Base-by-base conservation (phyloP, 192 early-diverging fungal genomes). In the Backusella luteola region DNA sequence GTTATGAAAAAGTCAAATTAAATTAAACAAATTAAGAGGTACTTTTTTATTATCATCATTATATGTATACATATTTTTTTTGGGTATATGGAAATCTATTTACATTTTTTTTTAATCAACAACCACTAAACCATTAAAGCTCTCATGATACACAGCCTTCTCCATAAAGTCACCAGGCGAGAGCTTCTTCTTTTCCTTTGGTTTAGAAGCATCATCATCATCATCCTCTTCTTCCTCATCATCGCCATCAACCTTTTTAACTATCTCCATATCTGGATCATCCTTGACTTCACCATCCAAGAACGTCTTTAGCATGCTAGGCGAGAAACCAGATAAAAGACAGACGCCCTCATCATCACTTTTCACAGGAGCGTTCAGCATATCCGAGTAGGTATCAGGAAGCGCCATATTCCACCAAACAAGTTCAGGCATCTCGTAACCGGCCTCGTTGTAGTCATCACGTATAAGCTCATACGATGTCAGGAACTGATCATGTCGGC, bases 321-420 rank as follows among this genome's bases (percentile, higher is more conserved):
- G 74, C 12, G 84, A 87, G 46, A 81, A 88, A 1, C 87, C 87
- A 73, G 82, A 83, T 1, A 88, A 71, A 39, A 87, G 74, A 34
- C 85, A 80, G 21, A 83, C 71, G 1, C 81, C 82, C 14, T 75
- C 38, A 23, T 79, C 77, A 34, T 59, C 76, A 8, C 69, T 46
- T 12, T 63, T 73, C 0, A 66, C 77, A 14, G 86, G 82, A 15
- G 80, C 77, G 49, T 76, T 84, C 23, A 83, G 77, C 38, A 32
- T 29, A 14, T 34, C 32, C 8, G 56, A 63, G 4, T 66, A n/a
- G 0, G 3, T 42, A 39, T 36, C 69, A 15, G 67, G 66, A 15
- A 76, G 78, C 3, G 77, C 35, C n/a, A 88, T 68, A 66, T 88
- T 85, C 87, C 87, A 88, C 69, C 85, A 88, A 1, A 88, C 84